A percentile compares a stretch with the other conserved stretches of the same genome.
Conservation (phyloP, 768 basidiomycete species). For the Phylloporus rhodoxanthus region DNA sequence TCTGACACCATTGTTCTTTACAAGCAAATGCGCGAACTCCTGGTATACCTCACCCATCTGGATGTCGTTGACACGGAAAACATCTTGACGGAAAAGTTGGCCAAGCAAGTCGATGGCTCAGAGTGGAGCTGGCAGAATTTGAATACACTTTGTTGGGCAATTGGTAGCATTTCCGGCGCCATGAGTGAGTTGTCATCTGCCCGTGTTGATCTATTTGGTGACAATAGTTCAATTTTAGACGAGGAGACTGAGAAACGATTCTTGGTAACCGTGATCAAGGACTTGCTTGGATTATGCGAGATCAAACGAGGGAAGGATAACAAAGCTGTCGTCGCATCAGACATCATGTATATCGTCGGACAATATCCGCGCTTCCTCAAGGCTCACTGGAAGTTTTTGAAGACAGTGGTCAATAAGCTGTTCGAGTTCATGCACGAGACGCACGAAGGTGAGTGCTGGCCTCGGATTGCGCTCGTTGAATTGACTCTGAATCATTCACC, state of each 20-base stretch:
- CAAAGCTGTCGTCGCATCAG: constrained; percentile 95
- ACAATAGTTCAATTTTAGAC: constrained; percentile 42
- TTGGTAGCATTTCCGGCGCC: constrained; percentile 96
- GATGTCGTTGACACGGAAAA: constrained; percentile 95
- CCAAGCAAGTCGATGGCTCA: constrained; percentile 93
- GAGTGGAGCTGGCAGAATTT: constrained; percentile 99
- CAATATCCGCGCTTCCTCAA: constrained; percentile 99
- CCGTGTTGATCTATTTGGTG: not conserved
- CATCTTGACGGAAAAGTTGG: constrained; percentile 94
- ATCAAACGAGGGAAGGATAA: constrained; percentile 99
- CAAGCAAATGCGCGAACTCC: constrained; percentile 96
- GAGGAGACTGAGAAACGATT: constrained; percentile 99
- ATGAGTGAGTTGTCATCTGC: constrained; percentile 70
- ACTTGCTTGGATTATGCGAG: constrained; percentile 93
- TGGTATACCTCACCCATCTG: constrained; percentile 96
- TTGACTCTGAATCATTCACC: constrained; percentile 1
- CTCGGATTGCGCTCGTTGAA: not conserved
- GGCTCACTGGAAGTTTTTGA: constrained; percentile 99
- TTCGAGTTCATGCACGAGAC: constrained; percentile 99
- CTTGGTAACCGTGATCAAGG: constrained; percentile 98
- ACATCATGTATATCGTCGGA: constrained; percentile 98
- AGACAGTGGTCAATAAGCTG: constrained; percentile 98
- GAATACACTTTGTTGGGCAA: constrained; percentile 99
- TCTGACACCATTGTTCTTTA: constrained; percentile 96
- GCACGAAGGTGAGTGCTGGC: constrained; percentile 66